Conservation (phyloP, 2,329 filamentous ascomycete species). For the Neoascochyta sp. region DNA sequence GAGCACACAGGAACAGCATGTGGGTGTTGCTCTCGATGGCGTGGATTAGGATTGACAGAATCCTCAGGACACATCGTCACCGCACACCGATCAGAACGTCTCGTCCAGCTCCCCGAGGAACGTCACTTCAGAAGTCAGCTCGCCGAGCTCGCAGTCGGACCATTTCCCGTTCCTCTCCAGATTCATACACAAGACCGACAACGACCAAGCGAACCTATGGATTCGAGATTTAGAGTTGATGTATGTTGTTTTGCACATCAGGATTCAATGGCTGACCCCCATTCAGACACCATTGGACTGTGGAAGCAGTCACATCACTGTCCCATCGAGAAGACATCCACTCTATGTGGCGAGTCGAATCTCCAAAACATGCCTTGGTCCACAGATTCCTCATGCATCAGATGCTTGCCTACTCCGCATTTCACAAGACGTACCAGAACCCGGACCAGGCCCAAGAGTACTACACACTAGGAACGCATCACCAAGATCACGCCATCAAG, state of each 20-base stretch:
- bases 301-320: slow-evolving; percentile 22
- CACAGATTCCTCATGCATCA: slow-evolving; percentile 42
- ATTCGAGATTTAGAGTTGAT: slow-evolving; percentile 34
- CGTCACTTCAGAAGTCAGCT: slow-evolving; percentile 19
- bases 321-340: slow-evolving; percentile 24
- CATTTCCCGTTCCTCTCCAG: slow-evolving; percentile 31
- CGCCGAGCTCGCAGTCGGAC: slow-evolving; percentile 27
- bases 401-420: slow-evolving; percentile 41
- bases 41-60: slow-evolving; percentile 1
- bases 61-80: slow-evolving; percentile 12
- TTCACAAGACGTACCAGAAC: slow-evolving; percentile 36
- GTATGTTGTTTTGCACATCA: too few relatives aligned
- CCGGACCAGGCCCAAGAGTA: slow-evolving; percentile 24
- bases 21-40: not conserved
- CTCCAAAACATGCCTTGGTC: slow-evolving; percentile 34
- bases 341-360: slow-evolving; percentile 32
- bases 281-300: slow-evolving; percentile 33
- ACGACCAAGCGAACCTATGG: slow-evolving; percentile 26
- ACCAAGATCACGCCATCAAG: slow-evolving; percentile 37
- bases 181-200: slow-evolving; percentile 23
- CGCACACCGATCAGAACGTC: too few relatives aligned
- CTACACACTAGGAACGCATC: slow-evolving; percentile 34
- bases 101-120: slow-evolving; percentile 7
- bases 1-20: too few relatives aligned
- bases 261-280: too few relatives aligned